These are phyloP conservation scores for Trametopsis cervina DNA, from an alignment of 768 basidiomycete genomes.

Conservation along the genomic window DNA sequence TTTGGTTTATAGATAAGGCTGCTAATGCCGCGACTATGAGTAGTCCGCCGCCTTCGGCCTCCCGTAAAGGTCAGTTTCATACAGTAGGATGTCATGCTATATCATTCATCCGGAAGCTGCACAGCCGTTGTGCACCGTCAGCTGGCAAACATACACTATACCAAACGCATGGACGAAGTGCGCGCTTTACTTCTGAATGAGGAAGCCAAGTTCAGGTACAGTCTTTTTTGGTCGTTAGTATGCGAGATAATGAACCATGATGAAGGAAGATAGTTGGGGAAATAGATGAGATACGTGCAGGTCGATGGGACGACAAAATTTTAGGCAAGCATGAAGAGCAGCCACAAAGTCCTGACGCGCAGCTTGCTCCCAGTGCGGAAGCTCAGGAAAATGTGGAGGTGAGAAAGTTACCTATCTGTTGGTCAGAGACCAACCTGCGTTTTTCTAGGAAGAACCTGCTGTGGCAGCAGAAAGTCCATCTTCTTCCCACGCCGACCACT, in stretches of 20 bases:
- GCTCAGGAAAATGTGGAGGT: too few relatives aligned
- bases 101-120: neutral
- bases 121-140: constrained; percentile 14
- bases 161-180: constrained; percentile 63
- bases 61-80: neutral
- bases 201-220: constrained; percentile 75
- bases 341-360: too few relatives aligned
- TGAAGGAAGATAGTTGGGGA: constrained; percentile 59
- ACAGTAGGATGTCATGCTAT: neutral
- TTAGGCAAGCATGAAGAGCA: too few relatives aligned
- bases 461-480: too few relatives aligned
- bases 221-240: too few relatives aligned
- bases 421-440: too few relatives aligned
- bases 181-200: constrained; percentile 63
- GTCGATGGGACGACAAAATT: constrained; percentile 54
- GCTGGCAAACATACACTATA: constrained; percentile 73
- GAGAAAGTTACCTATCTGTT: too few relatives aligned
- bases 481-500: too few relatives aligned
- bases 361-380: too few relatives aligned
- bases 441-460: too few relatives aligned
- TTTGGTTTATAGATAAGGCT: neutral
- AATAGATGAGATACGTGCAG: constrained; percentile 69
- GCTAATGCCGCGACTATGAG: neutral
- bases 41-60: neutral
- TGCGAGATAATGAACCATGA: neutral